These are phyloP conservation scores for Xylariaceae sp. DNA, from an alignment of 2,329 filamentous ascomycete species.

Conservation along the genomic window DNA sequence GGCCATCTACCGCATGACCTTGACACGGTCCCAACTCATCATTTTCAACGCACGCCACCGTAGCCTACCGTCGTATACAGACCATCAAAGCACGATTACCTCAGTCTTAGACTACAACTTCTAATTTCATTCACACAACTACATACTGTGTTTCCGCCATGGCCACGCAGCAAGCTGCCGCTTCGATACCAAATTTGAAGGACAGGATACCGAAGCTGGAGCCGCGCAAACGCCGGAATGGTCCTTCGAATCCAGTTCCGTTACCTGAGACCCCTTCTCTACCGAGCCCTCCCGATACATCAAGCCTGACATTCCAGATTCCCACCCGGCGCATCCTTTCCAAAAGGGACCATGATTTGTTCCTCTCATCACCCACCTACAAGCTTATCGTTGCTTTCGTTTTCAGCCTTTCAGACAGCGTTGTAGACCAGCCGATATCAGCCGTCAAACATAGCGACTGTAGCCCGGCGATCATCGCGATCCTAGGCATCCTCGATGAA, in stretches of 20 bases:
- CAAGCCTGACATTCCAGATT: conserved; percentile 55
- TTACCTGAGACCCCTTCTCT: conserved; percentile 73
- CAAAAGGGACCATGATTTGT: conserved; percentile 72
- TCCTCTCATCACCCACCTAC: conserved; percentile 72
- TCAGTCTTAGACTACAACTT: too few species aligned
- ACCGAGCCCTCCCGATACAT: conserved; percentile 60
- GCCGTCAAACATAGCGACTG: conserved; percentile 51
- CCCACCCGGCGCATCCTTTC: conserved; percentile 82
- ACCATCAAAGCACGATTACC: too few species aligned
- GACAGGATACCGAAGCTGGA: conserved; percentile 63
- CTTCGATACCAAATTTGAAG: conserved; percentile 44
- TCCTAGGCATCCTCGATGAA: conserved; percentile 67
- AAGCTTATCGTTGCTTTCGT: conserved; percentile 77
- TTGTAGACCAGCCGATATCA: conserved; percentile 65
- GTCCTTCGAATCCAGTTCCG: conserved; percentile 53
- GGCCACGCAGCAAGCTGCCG: conserved; percentile 17
- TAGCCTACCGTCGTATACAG: too few species aligned
- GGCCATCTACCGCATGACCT: too few species aligned
- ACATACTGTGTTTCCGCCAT: conserved; percentile 14
- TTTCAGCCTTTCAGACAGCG: conserved; percentile 79
- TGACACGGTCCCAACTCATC: too few species aligned
- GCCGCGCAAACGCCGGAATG: conserved; percentile 53
- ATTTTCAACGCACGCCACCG: too few species aligned
- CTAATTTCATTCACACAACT: background rate
- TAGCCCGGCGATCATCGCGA: conserved; percentile 56